Percentiles rank a stretch among this genome's conserved stretches.
These are phyloP conservation scores for Myxozyma mucilagina DNA, from an alignment of 805 yeast species.

Conservation along the genomic window DNA sequence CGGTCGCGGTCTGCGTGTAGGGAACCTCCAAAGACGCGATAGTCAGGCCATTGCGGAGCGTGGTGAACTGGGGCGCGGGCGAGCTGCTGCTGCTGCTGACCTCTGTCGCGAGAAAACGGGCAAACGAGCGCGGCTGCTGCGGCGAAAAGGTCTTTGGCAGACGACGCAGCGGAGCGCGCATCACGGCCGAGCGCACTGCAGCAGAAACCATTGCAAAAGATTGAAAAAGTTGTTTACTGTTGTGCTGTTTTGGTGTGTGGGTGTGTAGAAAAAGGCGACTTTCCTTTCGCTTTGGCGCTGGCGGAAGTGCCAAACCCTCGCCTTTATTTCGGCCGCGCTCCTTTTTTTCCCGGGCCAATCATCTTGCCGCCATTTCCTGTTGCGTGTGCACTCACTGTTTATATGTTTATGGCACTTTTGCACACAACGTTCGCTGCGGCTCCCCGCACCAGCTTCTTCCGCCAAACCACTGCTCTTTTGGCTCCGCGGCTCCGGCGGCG, in stretches of 20 bases:
- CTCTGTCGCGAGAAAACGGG: conserved; percentile 32
- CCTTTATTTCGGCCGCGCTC: neutral
- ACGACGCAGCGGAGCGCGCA: conserved; percentile 22
- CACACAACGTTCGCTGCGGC: neutral
- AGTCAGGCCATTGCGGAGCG: conserved; percentile 85
- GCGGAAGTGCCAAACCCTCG: too few species aligned
- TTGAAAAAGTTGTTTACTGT: conserved; percentile 30
- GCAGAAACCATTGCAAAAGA: conserved; percentile 5
- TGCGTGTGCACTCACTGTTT: neutral
- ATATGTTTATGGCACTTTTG: conserved; percentile 1
- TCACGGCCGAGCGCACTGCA: too few species aligned
- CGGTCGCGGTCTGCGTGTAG: conserved; percentile 89
- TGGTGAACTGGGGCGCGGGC: conserved; percentile 64
- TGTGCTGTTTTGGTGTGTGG: too few species aligned
- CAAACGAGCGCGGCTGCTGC: neutral
- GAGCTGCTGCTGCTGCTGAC: too few species aligned
- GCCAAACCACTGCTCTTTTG: neutral
- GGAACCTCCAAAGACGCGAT: conserved; percentile 83
- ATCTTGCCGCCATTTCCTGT: conserved; percentile 12
- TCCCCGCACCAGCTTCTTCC: too few species aligned
- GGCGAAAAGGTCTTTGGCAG: neutral
- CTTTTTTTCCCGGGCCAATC: conserved; percentile 12
- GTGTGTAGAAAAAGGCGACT: too few species aligned
- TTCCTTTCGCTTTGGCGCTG: too few species aligned
- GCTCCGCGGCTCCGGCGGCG: conserved; percentile 8